Percentiles rank a stretch among this genome's conserved stretches.
These are phyloP conservation scores for Penicillium digitatum DNA, from an alignment of 2,329 filamentous ascomycete species.

Conservation along the genomic window DNA sequence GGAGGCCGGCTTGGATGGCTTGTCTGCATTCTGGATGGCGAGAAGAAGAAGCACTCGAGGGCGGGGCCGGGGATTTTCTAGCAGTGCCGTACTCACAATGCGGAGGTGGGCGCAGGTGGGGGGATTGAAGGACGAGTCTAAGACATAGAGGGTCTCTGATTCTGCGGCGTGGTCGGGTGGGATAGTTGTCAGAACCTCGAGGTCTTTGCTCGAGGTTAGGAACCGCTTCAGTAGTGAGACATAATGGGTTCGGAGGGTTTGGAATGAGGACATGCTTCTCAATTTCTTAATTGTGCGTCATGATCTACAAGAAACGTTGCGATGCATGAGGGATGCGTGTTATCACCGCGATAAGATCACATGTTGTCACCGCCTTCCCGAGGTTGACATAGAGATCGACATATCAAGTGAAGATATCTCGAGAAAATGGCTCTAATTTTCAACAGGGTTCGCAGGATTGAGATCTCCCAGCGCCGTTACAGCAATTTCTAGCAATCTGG, in stretches of 20 bases:
- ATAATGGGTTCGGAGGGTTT: slow-evolving; percentile 38
- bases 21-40: slow-evolving; percentile 63
- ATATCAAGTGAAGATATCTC: not conserved
- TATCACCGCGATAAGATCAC: slow-evolving; percentile 1
- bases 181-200: slow-evolving; percentile 26
- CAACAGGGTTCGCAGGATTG: not conserved
- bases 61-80: slow-evolving; percentile 28
- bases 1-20: slow-evolving; percentile 49
- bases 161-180: slow-evolving; percentile 12
- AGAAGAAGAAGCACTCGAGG: slow-evolving; percentile 56
- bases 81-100: slow-evolving; percentile 53
- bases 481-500: not conserved
- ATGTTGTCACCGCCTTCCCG: slow-evolving; percentile 2
- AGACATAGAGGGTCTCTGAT: slow-evolving; percentile 53
- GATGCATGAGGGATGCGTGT: not conserved
- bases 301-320: not conserved
- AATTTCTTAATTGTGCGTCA: not conserved
- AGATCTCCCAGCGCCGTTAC: not conserved
- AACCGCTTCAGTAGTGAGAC: slow-evolving; percentile 43
- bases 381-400: not conserved
- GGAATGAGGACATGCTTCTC: slow-evolving; percentile 23
- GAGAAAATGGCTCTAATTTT: not conserved
- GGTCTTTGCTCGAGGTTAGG: slow-evolving; percentile 35
- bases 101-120: slow-evolving; percentile 57
- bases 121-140: slow-evolving; percentile 65